A percentile compares a stretch with the other conserved stretches of the same genome.
Evolutionary conservation across 108 stramenopile genomes (phyloP).

Genomic region (Conticribra guillardii): DNA sequence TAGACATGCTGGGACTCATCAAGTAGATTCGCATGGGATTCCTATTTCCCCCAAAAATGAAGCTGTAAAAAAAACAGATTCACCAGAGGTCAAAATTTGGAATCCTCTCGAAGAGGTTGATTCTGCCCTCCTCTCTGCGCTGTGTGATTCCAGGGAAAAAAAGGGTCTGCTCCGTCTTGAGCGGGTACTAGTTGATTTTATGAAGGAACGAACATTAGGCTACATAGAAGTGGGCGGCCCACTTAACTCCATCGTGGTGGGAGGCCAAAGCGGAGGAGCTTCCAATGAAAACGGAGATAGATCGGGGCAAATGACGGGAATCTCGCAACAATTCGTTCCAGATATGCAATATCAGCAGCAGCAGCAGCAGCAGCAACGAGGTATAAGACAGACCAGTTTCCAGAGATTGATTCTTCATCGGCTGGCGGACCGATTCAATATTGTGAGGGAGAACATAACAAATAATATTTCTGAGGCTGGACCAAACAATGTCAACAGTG

Average conservation of each 20-base stretch:
- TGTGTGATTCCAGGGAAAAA: conserved; percentile 82
- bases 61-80: not conserved
- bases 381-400: conserved; percentile 73
- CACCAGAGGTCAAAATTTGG: conserved; percentile 8
- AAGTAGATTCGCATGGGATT: too few relatives aligned
- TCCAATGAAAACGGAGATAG: too few relatives aligned
- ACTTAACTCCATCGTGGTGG: conserved; percentile 60
- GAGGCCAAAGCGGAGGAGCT: conserved; percentile 8
- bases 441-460: conserved; percentile 65
- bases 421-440: conserved; percentile 86
- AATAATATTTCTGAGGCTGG: conserved; percentile 2
- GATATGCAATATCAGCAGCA: conserved; percentile 46
- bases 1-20: too few relatives aligned
- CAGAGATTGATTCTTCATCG: conserved; percentile 90
- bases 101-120: conserved; percentile 64
- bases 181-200: conserved; percentile 73
- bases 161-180: conserved; percentile 81
- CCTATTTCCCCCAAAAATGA: too few relatives aligned
- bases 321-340: conserved; percentile 27
- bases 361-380: conserved; percentile 46
- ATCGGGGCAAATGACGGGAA: conserved; percentile 13
- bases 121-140: conserved; percentile 77
- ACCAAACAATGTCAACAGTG: not conserved
- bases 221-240: conserved; percentile 81
- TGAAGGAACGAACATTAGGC: conserved; percentile 54